Base-by-base conservation (phyloP, 2,329 filamentous ascomycete genomes). In the Cercospora zeae-maydis region DNA sequence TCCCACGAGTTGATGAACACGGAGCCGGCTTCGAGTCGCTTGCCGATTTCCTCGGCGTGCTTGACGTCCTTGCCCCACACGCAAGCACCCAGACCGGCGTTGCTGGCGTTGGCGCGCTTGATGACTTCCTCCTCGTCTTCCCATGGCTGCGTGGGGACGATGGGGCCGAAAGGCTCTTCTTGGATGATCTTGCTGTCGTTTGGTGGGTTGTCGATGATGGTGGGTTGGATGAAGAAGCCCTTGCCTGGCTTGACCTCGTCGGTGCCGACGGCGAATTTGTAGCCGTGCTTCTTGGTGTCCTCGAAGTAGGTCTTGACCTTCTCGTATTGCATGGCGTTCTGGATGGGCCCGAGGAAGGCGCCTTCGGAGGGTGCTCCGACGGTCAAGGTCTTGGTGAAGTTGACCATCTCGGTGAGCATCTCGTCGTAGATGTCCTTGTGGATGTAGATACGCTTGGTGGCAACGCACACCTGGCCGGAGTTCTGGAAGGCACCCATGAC, bases 321-420 rank as follows among this genome's bases (percentile, higher is more conserved):
- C 31, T 84, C 73, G 10, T 80, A 83, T 67, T 87, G 83, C 72
- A 88, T 82, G 60, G 75, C 76, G 74, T 87, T 86, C 66, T 86
- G 82, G 49, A 82, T 78, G 5, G 86, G 76, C 77, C 86, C 88
- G 1, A 87, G 83, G 62, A 82, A 75, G 24, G 78, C 77, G 3
- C 76, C 79, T 2, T 78, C 77, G 58, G 76, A 72, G 8, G 72
- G 71, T 7, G 66, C 59, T 7, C 81, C 81, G 3, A 75, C 76
- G 67, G 82, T 81, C 61, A 84, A 67, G 5, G 71, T 70, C 64
- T 77, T 78, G 69, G 71, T 77, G 74, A 71, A 78, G 57, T 77
- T 78, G 63, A 79, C 82, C 77, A 82, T 78, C 31, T 76, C 79
- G 59, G 78, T 70, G 8, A 78, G 70, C 70, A 84, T 84, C 30